These are phyloP conservation scores for Furcasterigmium sp. DNA, from an alignment of 2,329 filamentous ascomycete species.

Conservation along the genomic window DNA sequence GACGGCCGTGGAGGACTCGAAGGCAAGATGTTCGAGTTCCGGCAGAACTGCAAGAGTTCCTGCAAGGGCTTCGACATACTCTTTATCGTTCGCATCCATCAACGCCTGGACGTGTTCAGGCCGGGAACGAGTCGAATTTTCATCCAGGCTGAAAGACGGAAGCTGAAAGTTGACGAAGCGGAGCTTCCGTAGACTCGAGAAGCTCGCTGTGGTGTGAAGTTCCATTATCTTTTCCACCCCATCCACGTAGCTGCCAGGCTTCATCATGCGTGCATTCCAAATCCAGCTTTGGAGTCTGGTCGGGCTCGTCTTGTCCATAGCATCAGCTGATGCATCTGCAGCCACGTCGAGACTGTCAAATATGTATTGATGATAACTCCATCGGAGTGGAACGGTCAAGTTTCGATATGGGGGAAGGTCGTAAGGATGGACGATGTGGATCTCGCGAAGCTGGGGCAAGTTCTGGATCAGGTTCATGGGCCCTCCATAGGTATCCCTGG, in stretches of 20 bases:
- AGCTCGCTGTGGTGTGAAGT: constrained; percentile 51
- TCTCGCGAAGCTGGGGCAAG: constrained; percentile 60
- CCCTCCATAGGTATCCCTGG: constrained; percentile 36
- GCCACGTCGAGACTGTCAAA: constrained; percentile 54
- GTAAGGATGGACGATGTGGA: constrained; percentile 67
- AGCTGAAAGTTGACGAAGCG: constrained; percentile 61
- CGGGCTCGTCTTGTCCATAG: constrained; percentile 22
- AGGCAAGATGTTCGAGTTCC: constrained; percentile 59
- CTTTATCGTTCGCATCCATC: constrained; percentile 23
- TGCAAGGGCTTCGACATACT: constrained; percentile 31
- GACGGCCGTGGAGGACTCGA: constrained; percentile 71
- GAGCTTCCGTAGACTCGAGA: constrained; percentile 49
- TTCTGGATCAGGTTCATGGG: constrained; percentile 51
- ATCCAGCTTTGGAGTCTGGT: constrained; percentile 49
- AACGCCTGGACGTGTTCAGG: too few relatives aligned
- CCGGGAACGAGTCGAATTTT: background rate
- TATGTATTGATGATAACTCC: constrained; percentile 63
- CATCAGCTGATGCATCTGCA: constrained; percentile 36
- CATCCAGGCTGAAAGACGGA: constrained; percentile 33
- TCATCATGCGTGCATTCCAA: constrained; percentile 52
- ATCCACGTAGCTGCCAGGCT: constrained; percentile 31
- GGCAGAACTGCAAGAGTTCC: constrained; percentile 49
- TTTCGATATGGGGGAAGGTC: constrained; percentile 64
- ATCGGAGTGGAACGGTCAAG: constrained; percentile 53
- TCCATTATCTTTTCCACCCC: constrained; percentile 41